phyloP scores from a whole-genome alignment of 768 basidiomycete genomes.

The Trametes cubensis region DNA sequence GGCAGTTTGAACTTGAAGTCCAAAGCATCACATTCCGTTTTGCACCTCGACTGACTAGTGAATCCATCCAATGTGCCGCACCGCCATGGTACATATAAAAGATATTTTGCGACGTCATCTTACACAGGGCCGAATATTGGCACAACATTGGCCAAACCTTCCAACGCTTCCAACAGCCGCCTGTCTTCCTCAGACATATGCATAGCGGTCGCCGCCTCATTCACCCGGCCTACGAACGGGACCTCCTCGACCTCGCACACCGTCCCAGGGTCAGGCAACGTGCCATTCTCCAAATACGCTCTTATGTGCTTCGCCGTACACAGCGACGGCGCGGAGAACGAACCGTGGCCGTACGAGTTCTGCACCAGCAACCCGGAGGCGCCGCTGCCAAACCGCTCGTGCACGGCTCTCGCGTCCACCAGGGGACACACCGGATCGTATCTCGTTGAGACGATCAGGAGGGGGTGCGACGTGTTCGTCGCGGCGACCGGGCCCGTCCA shows the following conservation, averaged over 20 bases:
- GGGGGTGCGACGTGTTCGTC: slow-evolving; percentile 21
- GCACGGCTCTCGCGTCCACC: slow-evolving; percentile 20
- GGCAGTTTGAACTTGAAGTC: too few species aligned
- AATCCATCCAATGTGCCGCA: too few species aligned
- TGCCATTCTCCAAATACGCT: slow-evolving; percentile 25
- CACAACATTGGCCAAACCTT: slow-evolving; percentile 6
- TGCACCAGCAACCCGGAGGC: slow-evolving; percentile 25
- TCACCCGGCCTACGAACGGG: slow-evolving; percentile 19
- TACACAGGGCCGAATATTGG: not conserved
- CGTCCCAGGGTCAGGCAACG: slow-evolving; percentile 24
- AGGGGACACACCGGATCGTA: slow-evolving; percentile 28
- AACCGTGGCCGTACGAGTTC: slow-evolving; percentile 28
- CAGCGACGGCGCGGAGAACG: slow-evolving; percentile 22
- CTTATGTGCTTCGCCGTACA: slow-evolving; percentile 27
- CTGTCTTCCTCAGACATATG: slow-evolving; percentile 19
- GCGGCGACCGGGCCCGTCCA: slow-evolving; percentile 26
- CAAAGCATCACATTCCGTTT: too few species aligned
- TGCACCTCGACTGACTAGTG: too few species aligned
- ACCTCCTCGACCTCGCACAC: slow-evolving; percentile 27
- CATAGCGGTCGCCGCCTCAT: not conserved
- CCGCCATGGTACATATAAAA: too few species aligned
- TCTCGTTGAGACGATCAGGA: slow-evolving; percentile 22
- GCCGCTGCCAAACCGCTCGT: slow-evolving; percentile 17
- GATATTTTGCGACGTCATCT: too few species aligned
- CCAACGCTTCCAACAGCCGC: slow-evolving; percentile 22